phyloP scores from a whole-genome alignment of 176 grass and related monocot genomes.

The Elymus sibiricus region DNA sequence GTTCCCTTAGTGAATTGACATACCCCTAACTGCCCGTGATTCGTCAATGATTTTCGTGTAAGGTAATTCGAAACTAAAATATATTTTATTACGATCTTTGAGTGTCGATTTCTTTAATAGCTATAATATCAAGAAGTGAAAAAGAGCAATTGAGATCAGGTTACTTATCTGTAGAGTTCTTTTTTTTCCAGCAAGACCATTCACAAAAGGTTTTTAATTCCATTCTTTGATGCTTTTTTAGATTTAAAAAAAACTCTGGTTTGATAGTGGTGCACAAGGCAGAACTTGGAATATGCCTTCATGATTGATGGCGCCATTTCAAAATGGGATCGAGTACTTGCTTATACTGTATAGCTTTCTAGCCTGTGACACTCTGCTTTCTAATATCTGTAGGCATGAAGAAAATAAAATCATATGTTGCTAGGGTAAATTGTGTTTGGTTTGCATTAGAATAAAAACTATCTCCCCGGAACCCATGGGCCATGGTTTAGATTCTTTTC shows the following conservation, averaged over 20 bases:
- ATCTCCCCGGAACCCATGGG: background rate
- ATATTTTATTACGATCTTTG: background rate
- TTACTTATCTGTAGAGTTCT: constrained; percentile 5
- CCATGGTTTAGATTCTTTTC: background rate
- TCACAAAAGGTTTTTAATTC: background rate
- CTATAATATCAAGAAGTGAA: constrained; percentile 13
- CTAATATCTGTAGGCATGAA: background rate
- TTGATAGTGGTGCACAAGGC: background rate
- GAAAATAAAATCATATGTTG: background rate
- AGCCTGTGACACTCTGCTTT: background rate
- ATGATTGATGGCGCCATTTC: background rate
- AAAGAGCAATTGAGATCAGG: background rate
- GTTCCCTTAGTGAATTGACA: background rate
- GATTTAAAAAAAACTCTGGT: background rate
- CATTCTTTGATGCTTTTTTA: background rate
- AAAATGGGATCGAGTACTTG: background rate
- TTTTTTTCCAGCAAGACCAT: background rate
- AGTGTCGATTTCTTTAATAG: background rate
- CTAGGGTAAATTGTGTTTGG: background rate
- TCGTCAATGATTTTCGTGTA: background rate
- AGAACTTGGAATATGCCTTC: background rate
- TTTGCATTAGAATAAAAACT: background rate
- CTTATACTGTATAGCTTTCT: background rate
- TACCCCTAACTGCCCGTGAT: background rate
- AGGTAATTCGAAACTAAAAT: background rate